Evolutionary conservation across 192 early-diverging fungal species (phyloP), one percentile per base, ranked within the genome.

Genomic region (Coemansia sp.): DNA sequence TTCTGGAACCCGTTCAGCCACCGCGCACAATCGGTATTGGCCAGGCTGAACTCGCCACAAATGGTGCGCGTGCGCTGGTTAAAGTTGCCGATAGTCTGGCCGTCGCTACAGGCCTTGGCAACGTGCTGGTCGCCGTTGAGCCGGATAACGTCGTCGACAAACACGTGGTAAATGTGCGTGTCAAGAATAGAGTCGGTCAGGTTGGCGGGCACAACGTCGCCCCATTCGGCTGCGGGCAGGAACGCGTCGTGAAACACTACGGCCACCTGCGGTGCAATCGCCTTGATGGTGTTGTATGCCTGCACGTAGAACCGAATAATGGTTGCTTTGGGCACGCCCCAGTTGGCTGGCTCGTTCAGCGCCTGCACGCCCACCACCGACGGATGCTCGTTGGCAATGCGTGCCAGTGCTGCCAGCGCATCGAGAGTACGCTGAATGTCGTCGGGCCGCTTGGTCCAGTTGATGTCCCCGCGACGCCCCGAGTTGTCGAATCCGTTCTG

Each of bases 21-120:
- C 7, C 78, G 79, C 4, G 84, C 82, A 54, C 87, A 89, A 53
- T 89, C 85, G 21, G 83, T 85, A 23, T 80, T 84, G 12, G 86
- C 86, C 14, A 84, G 50, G n/a, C 85, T 84, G 39, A 82, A 89
- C 47, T 89, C 87, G 27, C 87, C 87, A 2, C 84, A 83, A 57
- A 89, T 84, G 0, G 84, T 84, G 3, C 60, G 59, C 1, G 57
- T 62, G 17, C 60, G 58, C 8, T 23, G 15, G 26, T 66, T 74
- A 19, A 76, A 80, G 11, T 53, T 19, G 15, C 32, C 50, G 19
- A 84, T 54, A n/a, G 48, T 41, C n/a, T 43, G 42, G 12, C 68
- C 68, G 15, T 72, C 58, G 3, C 15, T 8, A 39, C 66, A 69
- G 4, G 62, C 59, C 60, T 68, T 62, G 29, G 46, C 9, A 4